Evolutionary conservation across 2,329 filamentous ascomycete species (phyloP).

Genomic region (Clarireedia sp.): DNA sequence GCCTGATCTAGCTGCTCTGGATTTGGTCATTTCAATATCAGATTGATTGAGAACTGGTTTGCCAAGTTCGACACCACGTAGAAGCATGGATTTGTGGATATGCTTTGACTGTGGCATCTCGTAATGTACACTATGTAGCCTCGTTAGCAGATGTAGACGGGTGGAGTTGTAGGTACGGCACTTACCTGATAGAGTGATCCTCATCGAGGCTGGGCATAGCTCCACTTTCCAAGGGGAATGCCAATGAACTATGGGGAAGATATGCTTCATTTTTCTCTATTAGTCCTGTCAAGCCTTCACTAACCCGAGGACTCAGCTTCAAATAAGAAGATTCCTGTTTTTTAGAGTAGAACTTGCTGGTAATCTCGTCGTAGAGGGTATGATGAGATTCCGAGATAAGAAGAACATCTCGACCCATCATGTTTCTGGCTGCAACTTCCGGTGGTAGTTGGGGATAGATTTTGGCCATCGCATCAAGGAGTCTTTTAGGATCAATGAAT

Average conservation of each 20-base stretch:
- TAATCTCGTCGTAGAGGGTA: conserved; percentile 73
- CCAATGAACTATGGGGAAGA: conserved; percentile 73
- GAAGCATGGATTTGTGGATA: conserved; percentile 86
- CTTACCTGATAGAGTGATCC: conserved; percentile 77
- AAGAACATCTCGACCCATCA: conserved; percentile 70
- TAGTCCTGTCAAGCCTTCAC: conserved; percentile 70
- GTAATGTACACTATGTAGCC: conserved; percentile 63
- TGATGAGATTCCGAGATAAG: conserved; percentile 78
- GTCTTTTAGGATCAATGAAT: conserved; percentile 87
- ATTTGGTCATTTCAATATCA: conserved; percentile 67
- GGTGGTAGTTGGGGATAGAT: conserved; percentile 73
- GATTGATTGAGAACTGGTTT: conserved; percentile 62
- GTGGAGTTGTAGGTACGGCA: conserved; percentile 18
- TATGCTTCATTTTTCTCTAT: conserved; percentile 78
- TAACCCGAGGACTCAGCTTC: conserved; percentile 66
- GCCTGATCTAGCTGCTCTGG: conserved; percentile 57
- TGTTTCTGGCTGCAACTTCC: conserved; percentile 73
- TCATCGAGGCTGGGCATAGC: conserved; percentile 72
- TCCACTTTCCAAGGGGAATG: conserved; percentile 65
- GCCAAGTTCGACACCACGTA: conserved; percentile 72
- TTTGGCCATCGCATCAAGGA: conserved; percentile 73
- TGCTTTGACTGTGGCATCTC: conserved; percentile 66
- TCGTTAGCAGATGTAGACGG: conserved; percentile 18
- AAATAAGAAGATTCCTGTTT: conserved; percentile 61
- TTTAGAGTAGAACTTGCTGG: conserved; percentile 84